Conservation (phyloP, 2,329 filamentous ascomycete genomes). For the Cytospora chrysosperma region DNA sequence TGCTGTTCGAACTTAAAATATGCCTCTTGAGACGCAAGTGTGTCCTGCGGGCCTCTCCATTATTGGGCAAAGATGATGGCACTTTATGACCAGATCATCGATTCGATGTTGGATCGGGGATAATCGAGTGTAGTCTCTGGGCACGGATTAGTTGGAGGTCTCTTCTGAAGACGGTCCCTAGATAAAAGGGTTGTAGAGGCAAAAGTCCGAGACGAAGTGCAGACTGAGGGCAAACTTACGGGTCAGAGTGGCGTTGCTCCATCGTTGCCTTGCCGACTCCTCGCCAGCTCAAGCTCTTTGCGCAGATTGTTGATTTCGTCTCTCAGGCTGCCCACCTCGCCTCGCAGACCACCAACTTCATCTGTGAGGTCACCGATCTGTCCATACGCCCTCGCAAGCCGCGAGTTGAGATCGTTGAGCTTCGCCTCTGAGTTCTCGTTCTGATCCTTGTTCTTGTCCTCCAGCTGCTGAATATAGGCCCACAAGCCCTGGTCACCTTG, state of each 20-base stretch:
- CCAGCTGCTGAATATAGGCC: conserved; percentile 70
- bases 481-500: conserved; percentile 63
- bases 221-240: not conserved
- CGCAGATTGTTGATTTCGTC: conserved; percentile 11
- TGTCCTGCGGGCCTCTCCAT: not conserved
- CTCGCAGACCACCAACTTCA: not conserved
- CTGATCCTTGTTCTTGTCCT: conserved; percentile 54
- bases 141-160: not conserved
- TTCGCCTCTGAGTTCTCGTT: conserved; percentile 33
- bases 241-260: conserved; percentile 3
- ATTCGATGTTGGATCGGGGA: not conserved
- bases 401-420: conserved; percentile 9
- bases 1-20: not conserved
- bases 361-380: conserved; percentile 10
- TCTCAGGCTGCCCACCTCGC: not conserved
- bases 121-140: not conserved
- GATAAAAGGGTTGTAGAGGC: not conserved
- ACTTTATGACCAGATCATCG: not conserved
- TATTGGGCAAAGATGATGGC: not conserved
- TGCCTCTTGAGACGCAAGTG: not conserved
- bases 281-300: conserved; percentile 3
- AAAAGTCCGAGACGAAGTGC: not conserved
- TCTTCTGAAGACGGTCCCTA: not conserved
- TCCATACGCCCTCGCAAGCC: conserved; percentile 13
- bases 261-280: not conserved